Conservation (phyloP, 225 moss, liverwort and hornwort species). For the Climacium dendroides region DNA sequence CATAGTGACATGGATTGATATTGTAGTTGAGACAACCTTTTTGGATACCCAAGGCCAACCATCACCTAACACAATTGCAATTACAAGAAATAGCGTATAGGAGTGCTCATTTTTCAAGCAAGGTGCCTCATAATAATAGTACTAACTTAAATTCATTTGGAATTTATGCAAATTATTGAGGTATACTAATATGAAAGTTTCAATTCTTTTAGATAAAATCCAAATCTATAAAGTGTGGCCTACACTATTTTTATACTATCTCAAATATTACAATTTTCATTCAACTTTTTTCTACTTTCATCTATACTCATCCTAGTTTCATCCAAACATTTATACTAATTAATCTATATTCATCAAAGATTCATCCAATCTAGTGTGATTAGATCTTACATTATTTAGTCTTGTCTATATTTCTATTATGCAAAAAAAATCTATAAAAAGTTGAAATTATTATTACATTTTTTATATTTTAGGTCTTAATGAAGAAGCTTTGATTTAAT, state of each 20-base stretch:
- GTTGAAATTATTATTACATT: no score
- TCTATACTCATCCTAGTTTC: neutral
- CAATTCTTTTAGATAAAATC: neutral
- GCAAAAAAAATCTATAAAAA: no score
- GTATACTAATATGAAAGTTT: neutral
- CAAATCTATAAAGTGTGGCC: neutral
- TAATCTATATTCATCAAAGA: neutral
- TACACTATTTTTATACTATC: neutral
- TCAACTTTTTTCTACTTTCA: neutral
- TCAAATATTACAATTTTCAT: neutral
- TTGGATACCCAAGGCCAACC: no score
- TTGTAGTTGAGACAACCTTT: no score
- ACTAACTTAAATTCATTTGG: neutral
- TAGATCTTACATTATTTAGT: no score
- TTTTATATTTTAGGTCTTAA: no score
- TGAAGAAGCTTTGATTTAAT: neutral
- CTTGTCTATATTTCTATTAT: no score
- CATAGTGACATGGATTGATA: no score
- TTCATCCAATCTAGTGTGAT: neutral
- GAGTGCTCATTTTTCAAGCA: neutral
- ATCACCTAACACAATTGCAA: fast-evolving
- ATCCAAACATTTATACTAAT: neutral
- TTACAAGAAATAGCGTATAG: fast-evolving
- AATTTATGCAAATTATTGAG: no score
- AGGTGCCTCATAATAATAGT: fast-evolving